Percentiles rank a stretch among this genome's conserved stretches.
Evolutionary conservation across 805 yeast genomes (phyloP).

Genomic region (Cyberlindnera americana): DNA sequence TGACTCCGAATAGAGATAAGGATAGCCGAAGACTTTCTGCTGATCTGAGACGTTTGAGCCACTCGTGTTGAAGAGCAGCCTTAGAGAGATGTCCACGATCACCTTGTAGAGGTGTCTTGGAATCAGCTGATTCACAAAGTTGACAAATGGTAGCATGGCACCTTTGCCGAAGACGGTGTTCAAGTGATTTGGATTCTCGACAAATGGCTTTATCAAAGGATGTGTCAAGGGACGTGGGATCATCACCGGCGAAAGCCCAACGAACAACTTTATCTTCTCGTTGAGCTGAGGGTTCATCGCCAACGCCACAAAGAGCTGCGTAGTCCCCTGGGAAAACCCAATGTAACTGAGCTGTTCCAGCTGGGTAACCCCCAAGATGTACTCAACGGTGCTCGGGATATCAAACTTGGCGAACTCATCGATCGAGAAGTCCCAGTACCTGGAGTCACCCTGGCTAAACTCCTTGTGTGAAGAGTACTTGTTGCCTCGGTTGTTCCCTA

Average conservation of each 20-base stretch:
- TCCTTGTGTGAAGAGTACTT: constrained; percentile 58
- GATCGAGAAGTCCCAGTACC: constrained; percentile 86
- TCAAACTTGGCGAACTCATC: constrained; percentile 92
- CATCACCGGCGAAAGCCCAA: constrained; percentile 92
- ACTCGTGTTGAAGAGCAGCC: constrained; percentile 65
- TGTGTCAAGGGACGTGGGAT: constrained; percentile 84
- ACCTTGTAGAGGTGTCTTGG: constrained; percentile 68
- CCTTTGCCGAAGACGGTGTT: constrained; percentile 69
- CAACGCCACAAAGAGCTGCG: constrained; percentile 85
- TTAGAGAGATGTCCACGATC: constrained; percentile 61
- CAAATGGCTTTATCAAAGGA: constrained; percentile 67
- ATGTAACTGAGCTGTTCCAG: constrained; percentile 53
- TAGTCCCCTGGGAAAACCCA: constrained; percentile 93
- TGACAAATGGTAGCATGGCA: constrained; percentile 67
- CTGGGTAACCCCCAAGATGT: constrained; percentile 54
- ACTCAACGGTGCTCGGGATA: constrained; percentile 79
- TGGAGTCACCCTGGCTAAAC: constrained; percentile 28
- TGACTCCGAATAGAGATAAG: constrained; percentile 77
- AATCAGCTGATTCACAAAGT: constrained; percentile 72
- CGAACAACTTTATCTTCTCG: constrained; percentile 48
- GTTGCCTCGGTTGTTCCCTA: constrained; percentile 91
- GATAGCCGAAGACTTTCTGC: constrained; percentile 71
- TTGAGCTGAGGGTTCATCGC: constrained; percentile 64
- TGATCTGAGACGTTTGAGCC: constrained; percentile 58
- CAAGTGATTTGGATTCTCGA: constrained; percentile 70